These are phyloP conservation scores for Paecilomyces dactylethromorphus DNA, from an alignment of 2,329 filamentous ascomycete species.

Conservation along the genomic window DNA sequence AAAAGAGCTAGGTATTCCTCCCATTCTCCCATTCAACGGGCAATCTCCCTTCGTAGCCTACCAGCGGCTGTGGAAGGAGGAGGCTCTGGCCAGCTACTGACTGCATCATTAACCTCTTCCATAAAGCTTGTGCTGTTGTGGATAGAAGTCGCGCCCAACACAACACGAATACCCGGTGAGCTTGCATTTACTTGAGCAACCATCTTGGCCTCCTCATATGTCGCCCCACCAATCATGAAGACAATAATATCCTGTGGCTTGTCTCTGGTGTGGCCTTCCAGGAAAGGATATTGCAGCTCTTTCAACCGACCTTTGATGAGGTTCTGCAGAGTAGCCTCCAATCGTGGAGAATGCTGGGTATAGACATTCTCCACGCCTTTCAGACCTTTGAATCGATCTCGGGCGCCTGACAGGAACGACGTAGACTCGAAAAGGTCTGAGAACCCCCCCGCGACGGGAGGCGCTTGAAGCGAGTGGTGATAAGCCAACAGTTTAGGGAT, in stretches of 20 bases:
- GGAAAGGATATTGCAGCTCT: constrained; percentile 85
- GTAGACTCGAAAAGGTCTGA: constrained; percentile 87
- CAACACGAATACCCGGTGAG: constrained; percentile 79
- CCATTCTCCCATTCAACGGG: constrained; percentile 31
- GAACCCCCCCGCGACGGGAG: constrained; percentile 69
- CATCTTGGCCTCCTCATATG: constrained; percentile 95
- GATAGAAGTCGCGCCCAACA: constrained; percentile 79
- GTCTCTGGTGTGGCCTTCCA: constrained; percentile 83
- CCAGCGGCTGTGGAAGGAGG: constrained; percentile 54
- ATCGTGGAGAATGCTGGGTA: constrained; percentile 85
- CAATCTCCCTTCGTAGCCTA: constrained; percentile 56
- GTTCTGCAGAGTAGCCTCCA: constrained; percentile 84
- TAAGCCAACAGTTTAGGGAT: constrained; percentile 79
- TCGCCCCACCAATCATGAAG: constrained; percentile 88
- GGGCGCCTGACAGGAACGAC: constrained; percentile 83
- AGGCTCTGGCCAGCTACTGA: constrained; percentile 75
- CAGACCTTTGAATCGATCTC: constrained; percentile 83
- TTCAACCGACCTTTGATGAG: constrained; percentile 85
- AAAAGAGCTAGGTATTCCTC: neutral
- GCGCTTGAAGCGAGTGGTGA: constrained; percentile 76
- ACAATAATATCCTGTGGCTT: constrained; percentile 96
- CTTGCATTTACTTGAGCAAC: constrained; percentile 91
- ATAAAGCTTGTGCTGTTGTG: constrained; percentile 85
- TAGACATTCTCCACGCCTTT: constrained; percentile 99
- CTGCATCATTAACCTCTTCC: constrained; percentile 85